Evolutionary conservation across 148 eudicot species (phyloP).

Genomic region (Pharnaceum exiguum): DNA sequence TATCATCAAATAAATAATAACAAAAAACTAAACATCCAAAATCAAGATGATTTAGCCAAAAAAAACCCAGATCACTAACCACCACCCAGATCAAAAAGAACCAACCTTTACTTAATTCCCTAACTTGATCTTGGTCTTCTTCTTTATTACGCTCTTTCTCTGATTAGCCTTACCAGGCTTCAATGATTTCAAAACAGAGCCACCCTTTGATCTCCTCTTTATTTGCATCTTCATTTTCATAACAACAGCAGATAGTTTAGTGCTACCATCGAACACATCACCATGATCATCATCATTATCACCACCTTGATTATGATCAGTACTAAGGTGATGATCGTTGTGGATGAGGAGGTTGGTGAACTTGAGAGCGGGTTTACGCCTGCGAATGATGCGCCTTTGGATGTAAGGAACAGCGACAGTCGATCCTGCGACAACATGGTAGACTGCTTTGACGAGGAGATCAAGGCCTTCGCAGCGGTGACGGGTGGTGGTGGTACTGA

Average conservation of each 20-base stretch:
- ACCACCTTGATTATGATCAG: background rate
- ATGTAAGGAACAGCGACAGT: slow-evolving; percentile 59
- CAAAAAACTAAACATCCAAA: background rate
- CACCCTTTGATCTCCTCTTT: slow-evolving; percentile 12
- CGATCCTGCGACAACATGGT: slow-evolving; percentile 47
- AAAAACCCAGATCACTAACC: slow-evolving; percentile 4
- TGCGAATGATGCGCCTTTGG: slow-evolving; percentile 49
- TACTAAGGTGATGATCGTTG: background rate
- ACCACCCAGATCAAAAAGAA: background rate
- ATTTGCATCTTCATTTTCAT: slow-evolving; percentile 12
- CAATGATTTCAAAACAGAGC: slow-evolving; percentile 7
- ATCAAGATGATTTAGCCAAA: background rate
- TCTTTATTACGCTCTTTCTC: too few species aligned
- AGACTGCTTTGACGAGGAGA: slow-evolving; percentile 66
- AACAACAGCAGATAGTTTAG: background rate
- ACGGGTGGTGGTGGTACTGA: background rate
- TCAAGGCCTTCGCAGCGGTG: slow-evolving; percentile 61
- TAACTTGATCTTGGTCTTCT: slow-evolving; percentile 7
- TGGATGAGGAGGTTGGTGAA: slow-evolving; percentile 18
- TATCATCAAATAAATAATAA: slow-evolving; percentile 3
- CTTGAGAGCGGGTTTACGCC: slow-evolving; percentile 38
- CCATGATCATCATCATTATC: background rate
- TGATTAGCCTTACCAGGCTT: slow-evolving; percentile 2
- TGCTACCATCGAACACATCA: background rate
- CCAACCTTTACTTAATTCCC: too few species aligned